A percentile compares a stretch with the other conserved stretches of the same genome.
phyloP scores from a whole-genome alignment of 305 asterid genomes.

The Fraxinus nigra region DNA sequence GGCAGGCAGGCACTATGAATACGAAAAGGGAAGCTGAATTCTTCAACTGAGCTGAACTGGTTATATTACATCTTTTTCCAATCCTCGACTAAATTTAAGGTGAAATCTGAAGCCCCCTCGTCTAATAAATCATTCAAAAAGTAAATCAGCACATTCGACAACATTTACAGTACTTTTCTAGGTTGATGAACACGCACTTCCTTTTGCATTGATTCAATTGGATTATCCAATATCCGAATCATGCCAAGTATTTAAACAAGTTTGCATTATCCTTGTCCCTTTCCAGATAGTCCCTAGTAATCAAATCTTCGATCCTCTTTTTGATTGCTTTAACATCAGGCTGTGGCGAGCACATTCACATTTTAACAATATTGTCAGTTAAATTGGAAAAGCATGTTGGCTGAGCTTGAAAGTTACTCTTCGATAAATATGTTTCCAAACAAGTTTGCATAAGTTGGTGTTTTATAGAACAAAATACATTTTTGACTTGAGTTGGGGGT shows the following conservation, averaged over 20 bases:
- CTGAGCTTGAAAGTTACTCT: neutral
- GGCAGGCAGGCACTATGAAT: neutral
- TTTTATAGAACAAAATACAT: neutral
- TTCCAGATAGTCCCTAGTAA: constrained; percentile 85
- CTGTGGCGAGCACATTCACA: constrained; percentile 32
- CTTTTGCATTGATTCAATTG: neutral
- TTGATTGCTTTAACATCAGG: constrained; percentile 97
- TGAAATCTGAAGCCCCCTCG: constrained; percentile 15
- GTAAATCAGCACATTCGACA: constrained; percentile 11
- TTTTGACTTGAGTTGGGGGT: neutral
- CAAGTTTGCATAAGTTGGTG: neutral
- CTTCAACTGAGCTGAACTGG: neutral
- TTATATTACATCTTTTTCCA: neutral
- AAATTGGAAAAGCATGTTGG: neutral
- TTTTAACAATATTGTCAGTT: neutral
- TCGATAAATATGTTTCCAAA: neutral
- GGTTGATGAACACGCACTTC: constrained; percentile 10
- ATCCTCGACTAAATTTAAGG: neutral
- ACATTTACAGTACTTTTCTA: constrained; percentile 28
- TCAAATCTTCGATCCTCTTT: constrained; percentile 95
- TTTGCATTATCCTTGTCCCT: constrained; percentile 92
- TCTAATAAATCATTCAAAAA: constrained; percentile 22
- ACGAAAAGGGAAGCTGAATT: constrained; percentile 17
- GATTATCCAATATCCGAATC: constrained; percentile 25
- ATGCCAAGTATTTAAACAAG: constrained; percentile 88